These are phyloP conservation scores for Eimeria necatrix DNA, from an alignment of 169 alveolate species.

Conservation along the genomic window DNA sequence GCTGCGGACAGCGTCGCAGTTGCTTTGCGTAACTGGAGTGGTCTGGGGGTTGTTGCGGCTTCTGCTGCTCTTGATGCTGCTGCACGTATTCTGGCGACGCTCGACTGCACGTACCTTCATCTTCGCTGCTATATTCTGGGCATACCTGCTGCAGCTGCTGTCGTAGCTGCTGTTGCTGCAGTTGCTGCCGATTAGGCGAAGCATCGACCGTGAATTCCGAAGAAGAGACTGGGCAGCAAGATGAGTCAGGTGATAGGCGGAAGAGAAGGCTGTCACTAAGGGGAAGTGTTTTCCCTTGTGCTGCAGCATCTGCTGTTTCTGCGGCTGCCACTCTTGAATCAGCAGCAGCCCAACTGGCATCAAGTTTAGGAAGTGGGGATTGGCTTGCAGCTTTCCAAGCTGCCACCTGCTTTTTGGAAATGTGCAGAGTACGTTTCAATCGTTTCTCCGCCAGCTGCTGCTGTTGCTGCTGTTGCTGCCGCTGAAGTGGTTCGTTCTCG, in stretches of 20 bases:
- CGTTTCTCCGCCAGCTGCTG: neutral
- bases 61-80: conserved; percentile 23
- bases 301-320: conserved; percentile 7
- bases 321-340: neutral
- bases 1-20: neutral
- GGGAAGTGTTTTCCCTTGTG: neutral
- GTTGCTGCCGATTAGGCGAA: neutral
- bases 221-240: conserved; percentile 20
- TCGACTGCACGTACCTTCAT: neutral
- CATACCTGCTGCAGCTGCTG: conserved; percentile 15
- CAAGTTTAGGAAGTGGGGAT: neutral
- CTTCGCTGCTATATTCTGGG: neutral
- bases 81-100: conserved; percentile 11
- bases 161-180: neutral
- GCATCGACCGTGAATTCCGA: neutral
- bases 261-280: conserved; percentile 43
- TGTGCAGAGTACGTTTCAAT: neutral
- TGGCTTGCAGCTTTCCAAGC: neutral
- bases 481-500: neutral
- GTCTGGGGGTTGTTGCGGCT: neutral
- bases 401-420: neutral
- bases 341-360: neutral
- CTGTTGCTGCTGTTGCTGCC: conserved; percentile 34
- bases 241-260: conserved; percentile 54
- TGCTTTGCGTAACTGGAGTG: neutral